Conservation (phyloP, 202 grass and related monocot species). For the Digitaria exilis region DNA sequence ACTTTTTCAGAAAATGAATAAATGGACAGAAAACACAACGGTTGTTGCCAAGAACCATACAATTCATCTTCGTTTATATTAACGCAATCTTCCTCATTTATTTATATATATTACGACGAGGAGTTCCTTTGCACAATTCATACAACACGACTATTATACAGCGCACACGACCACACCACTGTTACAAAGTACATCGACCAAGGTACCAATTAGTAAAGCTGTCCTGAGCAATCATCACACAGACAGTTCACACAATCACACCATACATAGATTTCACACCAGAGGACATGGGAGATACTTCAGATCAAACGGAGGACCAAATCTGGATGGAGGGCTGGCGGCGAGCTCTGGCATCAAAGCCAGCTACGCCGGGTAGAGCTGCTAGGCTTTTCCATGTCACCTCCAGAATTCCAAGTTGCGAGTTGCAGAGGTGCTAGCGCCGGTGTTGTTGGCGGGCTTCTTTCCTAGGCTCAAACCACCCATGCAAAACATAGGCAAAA, state of each 20-base stretch:
- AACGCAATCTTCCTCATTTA: slow-evolving; percentile 27
- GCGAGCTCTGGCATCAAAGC: slow-evolving; percentile 31
- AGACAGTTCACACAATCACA: slow-evolving; percentile 25
- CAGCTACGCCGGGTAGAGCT: slow-evolving; percentile 15
- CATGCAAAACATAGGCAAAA: slow-evolving; percentile 53
- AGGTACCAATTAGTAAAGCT: not conserved
- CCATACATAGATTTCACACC: not conserved
- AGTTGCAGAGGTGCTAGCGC: slow-evolving; percentile 18
- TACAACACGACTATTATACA: slow-evolving; percentile 5
- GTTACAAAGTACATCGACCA: no score
- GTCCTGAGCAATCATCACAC: not conserved
- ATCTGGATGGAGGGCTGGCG: not conserved
- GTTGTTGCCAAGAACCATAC: not conserved
- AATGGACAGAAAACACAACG: not conserved
- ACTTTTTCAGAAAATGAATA: no score
- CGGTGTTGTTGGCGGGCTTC: not conserved
- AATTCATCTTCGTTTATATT: slow-evolving; percentile 12
- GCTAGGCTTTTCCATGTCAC: no score
- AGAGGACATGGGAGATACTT: slow-evolving; percentile 20
- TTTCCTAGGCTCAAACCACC: slow-evolving; percentile 28
- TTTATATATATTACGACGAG: slow-evolving; percentile 30
- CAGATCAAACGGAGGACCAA: not conserved
- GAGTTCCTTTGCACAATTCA: not conserved
- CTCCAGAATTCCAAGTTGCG: slow-evolving; percentile 28
- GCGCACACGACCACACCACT: not conserved